Percentiles rank a stretch among this genome's conserved stretches.
These are phyloP conservation scores for Knufia petricola DNA, from an alignment of 2,329 filamentous ascomycete species.

Conservation along the genomic window DNA sequence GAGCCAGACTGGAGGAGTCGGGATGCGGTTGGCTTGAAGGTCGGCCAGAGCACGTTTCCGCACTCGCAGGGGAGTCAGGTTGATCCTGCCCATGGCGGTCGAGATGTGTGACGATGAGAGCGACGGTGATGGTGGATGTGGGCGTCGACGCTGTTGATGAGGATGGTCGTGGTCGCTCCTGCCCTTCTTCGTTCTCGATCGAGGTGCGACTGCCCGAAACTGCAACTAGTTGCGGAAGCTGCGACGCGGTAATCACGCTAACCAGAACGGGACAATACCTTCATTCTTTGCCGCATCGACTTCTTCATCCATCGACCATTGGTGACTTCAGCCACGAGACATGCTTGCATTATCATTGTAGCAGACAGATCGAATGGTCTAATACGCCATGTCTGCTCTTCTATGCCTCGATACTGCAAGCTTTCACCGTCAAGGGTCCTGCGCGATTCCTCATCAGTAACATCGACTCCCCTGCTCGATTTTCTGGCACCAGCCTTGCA, in stretches of 20 bases:
- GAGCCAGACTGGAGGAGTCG: conserved; percentile 43
- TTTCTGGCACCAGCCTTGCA: conserved; percentile 15
- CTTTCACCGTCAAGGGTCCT: conserved; percentile 8
- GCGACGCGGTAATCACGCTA: conserved; percentile 2
- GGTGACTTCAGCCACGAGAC: too few species aligned
- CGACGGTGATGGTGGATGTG: too few species aligned
- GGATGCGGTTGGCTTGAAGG: conserved; percentile 29
- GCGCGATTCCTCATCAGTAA: conserved; percentile 14
- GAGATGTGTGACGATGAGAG: neutral
- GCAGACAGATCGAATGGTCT: neutral
- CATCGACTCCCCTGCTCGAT: conserved; percentile 15
- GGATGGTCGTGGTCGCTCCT: neutral
- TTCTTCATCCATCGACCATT: too few species aligned
- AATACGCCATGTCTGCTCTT: conserved; percentile 11
- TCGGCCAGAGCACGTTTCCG: conserved; percentile 34
- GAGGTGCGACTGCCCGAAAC: neutral
- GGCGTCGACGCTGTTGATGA: too few species aligned
- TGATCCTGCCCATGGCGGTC: conserved; percentile 36
- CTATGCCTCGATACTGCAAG: conserved; percentile 13
- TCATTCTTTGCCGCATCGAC: neutral
- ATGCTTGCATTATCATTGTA: neutral
- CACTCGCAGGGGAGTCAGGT: conserved; percentile 38
- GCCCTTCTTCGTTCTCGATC: neutral
- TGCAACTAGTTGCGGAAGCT: too few species aligned
- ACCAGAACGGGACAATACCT: neutral